These are phyloP conservation scores for Phlebopus sp. DNA, from an alignment of 1,284 basidiomycete genomes.

Conservation along the genomic window DNA sequence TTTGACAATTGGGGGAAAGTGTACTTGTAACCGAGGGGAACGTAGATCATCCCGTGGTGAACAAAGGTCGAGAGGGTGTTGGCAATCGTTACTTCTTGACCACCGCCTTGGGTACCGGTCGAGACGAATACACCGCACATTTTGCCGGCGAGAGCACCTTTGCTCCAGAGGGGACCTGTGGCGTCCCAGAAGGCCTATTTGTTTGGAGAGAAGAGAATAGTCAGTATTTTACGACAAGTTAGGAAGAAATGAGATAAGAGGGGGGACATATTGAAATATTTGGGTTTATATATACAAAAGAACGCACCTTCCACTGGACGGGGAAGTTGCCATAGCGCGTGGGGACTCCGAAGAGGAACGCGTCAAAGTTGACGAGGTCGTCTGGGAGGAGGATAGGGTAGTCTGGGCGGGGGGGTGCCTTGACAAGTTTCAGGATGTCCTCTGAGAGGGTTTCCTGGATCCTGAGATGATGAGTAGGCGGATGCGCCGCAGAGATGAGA, in stretches of 20 bases:
- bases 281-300: too few relatives aligned
- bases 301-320: conserved; percentile 64
- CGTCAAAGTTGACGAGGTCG: conserved; percentile 66
- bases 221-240: neutral
- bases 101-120: conserved; percentile 64
- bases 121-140: conserved; percentile 74
- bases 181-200: conserved; percentile 75
- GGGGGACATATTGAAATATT: too few relatives aligned
- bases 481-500: neutral
- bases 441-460: conserved; percentile 82
- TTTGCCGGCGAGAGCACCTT: conserved; percentile 76
- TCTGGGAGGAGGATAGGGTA: conserved; percentile 73
- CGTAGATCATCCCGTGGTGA: conserved; percentile 80
- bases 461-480: conserved; percentile 33
- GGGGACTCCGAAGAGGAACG: conserved; percentile 73
- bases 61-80: conserved; percentile 69
- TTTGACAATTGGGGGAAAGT: conserved; percentile 57
- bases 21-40: conserved; percentile 76
- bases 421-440: conserved; percentile 76
- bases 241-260: neutral
- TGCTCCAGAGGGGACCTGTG: conserved; percentile 76
- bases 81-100: conserved; percentile 70
- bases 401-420: conserved; percentile 68
- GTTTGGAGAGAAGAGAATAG: neutral
- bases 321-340: conserved; percentile 76